Evolutionary conservation across 768 basidiomycete species (phyloP).

Genomic region (Pleurotus citrinopileatus): DNA sequence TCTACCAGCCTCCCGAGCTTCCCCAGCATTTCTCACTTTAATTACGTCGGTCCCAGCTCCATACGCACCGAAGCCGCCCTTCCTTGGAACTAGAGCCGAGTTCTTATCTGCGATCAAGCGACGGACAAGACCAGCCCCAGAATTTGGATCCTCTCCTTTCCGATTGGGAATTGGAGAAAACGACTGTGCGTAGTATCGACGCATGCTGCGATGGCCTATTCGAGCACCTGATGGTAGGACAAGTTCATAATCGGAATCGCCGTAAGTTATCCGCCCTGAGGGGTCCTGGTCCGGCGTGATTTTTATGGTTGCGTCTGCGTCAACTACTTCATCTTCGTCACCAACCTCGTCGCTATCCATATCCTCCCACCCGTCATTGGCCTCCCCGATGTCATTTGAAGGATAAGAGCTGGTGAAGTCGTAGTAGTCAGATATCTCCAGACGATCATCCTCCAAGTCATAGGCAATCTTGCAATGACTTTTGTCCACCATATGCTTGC

Average conservation of each 20-base stretch:
- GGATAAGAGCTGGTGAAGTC: constrained; percentile 87
- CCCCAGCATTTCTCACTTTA: constrained; percentile 91
- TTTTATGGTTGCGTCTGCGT: constrained; percentile 33
- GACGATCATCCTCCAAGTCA: constrained; percentile 71
- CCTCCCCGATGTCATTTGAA: constrained; percentile 18
- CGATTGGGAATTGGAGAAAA: constrained; percentile 43
- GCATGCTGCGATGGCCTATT: constrained; percentile 88
- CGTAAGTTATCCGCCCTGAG: constrained; percentile 63
- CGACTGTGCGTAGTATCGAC: constrained; percentile 83
- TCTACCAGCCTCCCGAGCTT: constrained; percentile 88
- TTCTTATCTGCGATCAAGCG: constrained; percentile 79
- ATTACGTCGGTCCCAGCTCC: constrained; percentile 81
- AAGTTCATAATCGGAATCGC: constrained; percentile 82
- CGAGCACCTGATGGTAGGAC: constrained; percentile 90
- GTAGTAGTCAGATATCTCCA: constrained; percentile 91
- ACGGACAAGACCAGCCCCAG: constrained; percentile 74
- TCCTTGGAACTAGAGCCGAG: constrained; percentile 78
- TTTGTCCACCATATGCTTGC: constrained; percentile 97
- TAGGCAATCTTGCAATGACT: constrained; percentile 96
- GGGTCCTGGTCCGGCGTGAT: constrained; percentile 42
- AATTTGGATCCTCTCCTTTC: constrained; percentile 59
- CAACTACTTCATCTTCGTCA: constrained; percentile 34
- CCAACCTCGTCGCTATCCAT: constrained; percentile 41
- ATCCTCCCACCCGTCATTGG: constrained; percentile 33
- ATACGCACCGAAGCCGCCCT: constrained; percentile 85